Percentiles rank a stretch among this genome's conserved stretches.
Conservation (phyloP, 129 eudicot species). For the Calendula officinalis region DNA sequence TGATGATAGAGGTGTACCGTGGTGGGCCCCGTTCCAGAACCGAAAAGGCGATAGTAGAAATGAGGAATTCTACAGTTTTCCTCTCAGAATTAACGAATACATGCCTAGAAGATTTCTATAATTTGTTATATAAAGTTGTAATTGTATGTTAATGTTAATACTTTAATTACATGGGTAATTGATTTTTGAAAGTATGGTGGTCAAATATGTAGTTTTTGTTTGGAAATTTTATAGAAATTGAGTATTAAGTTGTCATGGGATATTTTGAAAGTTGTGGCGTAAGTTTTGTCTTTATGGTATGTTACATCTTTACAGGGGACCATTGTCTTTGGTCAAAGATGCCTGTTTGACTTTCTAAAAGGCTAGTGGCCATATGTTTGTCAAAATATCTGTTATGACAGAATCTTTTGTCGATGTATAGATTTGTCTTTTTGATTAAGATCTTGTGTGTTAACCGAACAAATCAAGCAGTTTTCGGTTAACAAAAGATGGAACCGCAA, state of each 20-base stretch:
- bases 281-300: too few species aligned
- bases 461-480: too few species aligned
- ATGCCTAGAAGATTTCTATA: conserved; percentile 70
- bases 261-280: neutral
- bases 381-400: too few species aligned
- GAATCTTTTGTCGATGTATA: too few species aligned
- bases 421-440: too few species aligned
- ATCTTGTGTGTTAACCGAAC: too few species aligned
- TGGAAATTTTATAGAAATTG: conserved; percentile 14
- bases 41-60: conserved; percentile 80
- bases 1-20: conserved; percentile 82
- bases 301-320: neutral
- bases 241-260: conserved; percentile 24
- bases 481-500: too few species aligned
- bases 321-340: neutral
- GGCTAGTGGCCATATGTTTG: too few species aligned
- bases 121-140: conserved; percentile 21
- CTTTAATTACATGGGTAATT: conserved; percentile 4
- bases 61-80: conserved; percentile 82
- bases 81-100: conserved; percentile 60
- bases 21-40: conserved; percentile 87
- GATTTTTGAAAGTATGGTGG: conserved; percentile 20
- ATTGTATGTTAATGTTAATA: conserved; percentile 20
- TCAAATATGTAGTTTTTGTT: conserved; percentile 24
- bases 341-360: neutral